phyloP scores from a whole-genome alignment of 352 stramenopile species.

The Globisporangium irregulare region DNA sequence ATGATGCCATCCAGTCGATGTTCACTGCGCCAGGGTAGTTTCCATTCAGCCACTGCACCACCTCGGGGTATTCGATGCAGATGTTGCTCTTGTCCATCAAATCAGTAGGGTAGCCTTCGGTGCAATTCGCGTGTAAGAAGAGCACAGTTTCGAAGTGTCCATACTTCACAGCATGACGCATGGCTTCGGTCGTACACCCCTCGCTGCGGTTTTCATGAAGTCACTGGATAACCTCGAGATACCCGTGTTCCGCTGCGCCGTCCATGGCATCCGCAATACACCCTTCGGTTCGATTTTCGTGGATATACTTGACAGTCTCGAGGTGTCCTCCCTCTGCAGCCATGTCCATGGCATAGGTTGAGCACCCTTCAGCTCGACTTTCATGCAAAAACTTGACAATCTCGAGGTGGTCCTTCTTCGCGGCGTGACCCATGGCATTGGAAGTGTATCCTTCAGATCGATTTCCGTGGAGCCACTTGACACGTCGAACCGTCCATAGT shows the following conservation, averaged over 20 bases:
- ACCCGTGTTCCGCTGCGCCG: background rate
- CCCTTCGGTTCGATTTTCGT: background rate
- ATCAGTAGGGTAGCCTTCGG: background rate
- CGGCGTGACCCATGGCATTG: background rate
- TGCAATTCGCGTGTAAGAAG: background rate
- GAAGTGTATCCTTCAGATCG: background rate
- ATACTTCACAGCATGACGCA: background rate
- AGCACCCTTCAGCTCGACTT: background rate
- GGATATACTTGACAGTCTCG: background rate
- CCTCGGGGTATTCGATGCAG: background rate
- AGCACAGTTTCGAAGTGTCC: background rate
- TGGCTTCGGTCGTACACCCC: background rate
- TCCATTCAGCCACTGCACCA: background rate
- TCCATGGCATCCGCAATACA: background rate
- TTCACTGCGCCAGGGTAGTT: background rate
- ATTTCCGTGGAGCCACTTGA: background rate
- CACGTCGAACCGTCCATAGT: background rate
- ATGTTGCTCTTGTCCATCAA: background rate
- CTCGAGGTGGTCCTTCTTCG: background rate
- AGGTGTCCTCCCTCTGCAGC: background rate
- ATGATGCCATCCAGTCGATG: no score
- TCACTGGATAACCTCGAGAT: background rate
- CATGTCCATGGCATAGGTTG: background rate
- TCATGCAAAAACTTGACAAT: background rate
- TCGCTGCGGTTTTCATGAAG: background rate